Percentiles rank a stretch among this genome's conserved stretches.
phyloP scores from a whole-genome alignment of 2,329 filamentous ascomycete species.

The Aspergillus fumigatus region DNA sequence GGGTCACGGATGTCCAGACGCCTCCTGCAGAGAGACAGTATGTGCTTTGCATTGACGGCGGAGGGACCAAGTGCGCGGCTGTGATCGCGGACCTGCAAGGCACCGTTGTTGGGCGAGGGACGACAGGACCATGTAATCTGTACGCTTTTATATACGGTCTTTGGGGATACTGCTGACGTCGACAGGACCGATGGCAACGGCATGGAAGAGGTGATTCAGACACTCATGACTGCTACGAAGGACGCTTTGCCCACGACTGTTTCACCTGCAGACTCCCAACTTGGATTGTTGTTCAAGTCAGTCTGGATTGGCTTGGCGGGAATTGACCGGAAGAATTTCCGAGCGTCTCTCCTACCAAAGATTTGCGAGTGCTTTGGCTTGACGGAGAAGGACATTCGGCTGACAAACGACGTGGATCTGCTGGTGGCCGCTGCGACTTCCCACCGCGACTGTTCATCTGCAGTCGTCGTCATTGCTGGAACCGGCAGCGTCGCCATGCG shows the following conservation, averaged over 20 bases:
- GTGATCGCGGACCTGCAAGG: constrained; percentile 25
- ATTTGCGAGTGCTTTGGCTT: constrained; percentile 28
- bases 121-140: constrained; percentile 39
- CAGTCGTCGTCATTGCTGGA: constrained; percentile 39
- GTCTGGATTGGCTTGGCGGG: constrained; percentile 42
- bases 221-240: constrained; percentile 18
- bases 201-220: constrained; percentile 22
- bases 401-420: constrained; percentile 41
- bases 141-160: constrained; percentile 14
- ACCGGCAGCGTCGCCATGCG: constrained; percentile 44
- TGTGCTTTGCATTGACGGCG: constrained; percentile 41
- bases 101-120: constrained; percentile 21
- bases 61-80: constrained; percentile 43
- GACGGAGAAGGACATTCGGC: constrained; percentile 15
- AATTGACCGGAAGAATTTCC: constrained; percentile 33
- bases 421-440: constrained; percentile 25
- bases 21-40: not conserved
- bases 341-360: constrained; percentile 20
- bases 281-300: constrained; percentile 20
- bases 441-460: constrained; percentile 13
- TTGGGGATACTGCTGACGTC: not conserved
- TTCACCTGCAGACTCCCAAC: not conserved
- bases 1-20: no score
- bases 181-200: constrained; percentile 16
- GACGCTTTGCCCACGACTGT: constrained; percentile 11